Evolutionary conservation across 768 basidiomycete species (phyloP).

Genomic region (Phlegmacium glaucopus): DNA sequence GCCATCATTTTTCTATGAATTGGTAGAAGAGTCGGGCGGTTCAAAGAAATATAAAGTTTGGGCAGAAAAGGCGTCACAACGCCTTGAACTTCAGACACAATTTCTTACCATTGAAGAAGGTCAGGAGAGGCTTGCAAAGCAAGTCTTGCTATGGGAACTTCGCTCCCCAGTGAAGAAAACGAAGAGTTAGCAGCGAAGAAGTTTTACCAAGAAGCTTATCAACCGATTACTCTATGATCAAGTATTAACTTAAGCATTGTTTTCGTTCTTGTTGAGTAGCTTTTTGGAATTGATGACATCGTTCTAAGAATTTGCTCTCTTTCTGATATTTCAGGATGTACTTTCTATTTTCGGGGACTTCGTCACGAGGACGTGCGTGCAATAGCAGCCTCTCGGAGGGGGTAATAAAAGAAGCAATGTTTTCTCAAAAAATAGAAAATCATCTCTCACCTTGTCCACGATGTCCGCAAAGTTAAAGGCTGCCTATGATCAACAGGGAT

Average conservation of each 20-base stretch:
- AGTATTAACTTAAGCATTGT: background rate
- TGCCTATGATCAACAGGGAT: constrained; percentile 61
- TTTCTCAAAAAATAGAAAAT: too few species aligned
- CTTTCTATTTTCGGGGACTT: too few species aligned
- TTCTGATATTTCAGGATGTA: too few species aligned
- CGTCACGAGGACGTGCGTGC: too few species aligned
- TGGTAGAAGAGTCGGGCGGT: constrained; percentile 20
- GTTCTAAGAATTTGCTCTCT: too few species aligned
- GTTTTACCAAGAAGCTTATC: background rate
- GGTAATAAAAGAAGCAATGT: too few species aligned
- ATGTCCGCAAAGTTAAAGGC: constrained; percentile 25
- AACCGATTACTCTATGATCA: too few species aligned
- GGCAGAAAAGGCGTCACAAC: constrained; percentile 43
- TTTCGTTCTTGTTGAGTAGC: too few species aligned
- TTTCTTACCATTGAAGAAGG: constrained; percentile 38
- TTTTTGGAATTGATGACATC: too few species aligned
- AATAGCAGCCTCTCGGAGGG: too few species aligned
- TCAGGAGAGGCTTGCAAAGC: constrained; percentile 40
- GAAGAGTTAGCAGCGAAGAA: background rate
- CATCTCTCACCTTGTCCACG: too few species aligned
- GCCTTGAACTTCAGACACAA: constrained; percentile 39
- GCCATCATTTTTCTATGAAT: constrained; percentile 33
- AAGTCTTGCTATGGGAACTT: constrained; percentile 32
- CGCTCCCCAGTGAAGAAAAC: constrained; percentile 10
- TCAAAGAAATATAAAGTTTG: constrained; percentile 36